A percentile compares a stretch with the other conserved stretches of the same genome.
These are phyloP conservation scores for Dissophora globulifera DNA, from an alignment of 192 early-diverging fungal species.

Conservation along the genomic window DNA sequence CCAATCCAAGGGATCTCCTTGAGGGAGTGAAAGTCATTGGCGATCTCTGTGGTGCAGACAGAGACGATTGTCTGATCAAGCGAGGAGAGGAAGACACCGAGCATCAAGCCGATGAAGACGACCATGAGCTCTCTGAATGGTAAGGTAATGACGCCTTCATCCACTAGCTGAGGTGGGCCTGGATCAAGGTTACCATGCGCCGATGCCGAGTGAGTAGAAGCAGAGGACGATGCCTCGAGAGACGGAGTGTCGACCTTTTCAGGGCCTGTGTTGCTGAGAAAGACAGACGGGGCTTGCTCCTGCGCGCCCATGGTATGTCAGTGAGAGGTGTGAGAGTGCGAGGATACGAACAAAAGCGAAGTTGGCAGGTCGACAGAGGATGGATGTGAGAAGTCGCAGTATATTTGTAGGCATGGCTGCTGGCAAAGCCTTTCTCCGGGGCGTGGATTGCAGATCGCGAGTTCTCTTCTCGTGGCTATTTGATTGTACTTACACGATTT, in stretches of 20 bases:
- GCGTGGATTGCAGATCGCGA: too few relatives aligned
- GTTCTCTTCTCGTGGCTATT: too few relatives aligned
- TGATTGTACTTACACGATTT: too few relatives aligned
- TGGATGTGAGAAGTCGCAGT: too few relatives aligned
- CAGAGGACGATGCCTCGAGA: not conserved
- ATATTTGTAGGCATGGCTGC: too few relatives aligned
- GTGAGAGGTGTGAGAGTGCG: too few relatives aligned
- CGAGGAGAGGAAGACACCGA: constrained; percentile 71
- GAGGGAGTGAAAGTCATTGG: constrained; percentile 72
- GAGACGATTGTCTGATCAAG: constrained; percentile 85
- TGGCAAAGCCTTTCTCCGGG: too few relatives aligned
- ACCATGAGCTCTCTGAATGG: constrained; percentile 43
- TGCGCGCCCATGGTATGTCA: constrained; percentile 8
- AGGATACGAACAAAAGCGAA: too few relatives aligned
- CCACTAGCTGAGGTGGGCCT: constrained; percentile 11
- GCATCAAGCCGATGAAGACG: constrained; percentile 55
- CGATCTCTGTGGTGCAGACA: constrained; percentile 77
- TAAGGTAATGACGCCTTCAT: constrained; percentile 12
- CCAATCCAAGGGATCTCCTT: constrained; percentile 85
- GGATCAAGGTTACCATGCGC: constrained; percentile 15
- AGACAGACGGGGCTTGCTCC: not conserved
- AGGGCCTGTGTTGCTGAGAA: not conserved
- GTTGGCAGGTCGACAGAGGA: too few relatives aligned
- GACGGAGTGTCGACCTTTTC: constrained; percentile 1
- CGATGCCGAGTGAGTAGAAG: not conserved